Percentiles rank a stretch among this genome's conserved stretches.
These are phyloP conservation scores for Sequoiadendron giganteum DNA, from an alignment of 75 land plant species.

Conservation along the genomic window DNA sequence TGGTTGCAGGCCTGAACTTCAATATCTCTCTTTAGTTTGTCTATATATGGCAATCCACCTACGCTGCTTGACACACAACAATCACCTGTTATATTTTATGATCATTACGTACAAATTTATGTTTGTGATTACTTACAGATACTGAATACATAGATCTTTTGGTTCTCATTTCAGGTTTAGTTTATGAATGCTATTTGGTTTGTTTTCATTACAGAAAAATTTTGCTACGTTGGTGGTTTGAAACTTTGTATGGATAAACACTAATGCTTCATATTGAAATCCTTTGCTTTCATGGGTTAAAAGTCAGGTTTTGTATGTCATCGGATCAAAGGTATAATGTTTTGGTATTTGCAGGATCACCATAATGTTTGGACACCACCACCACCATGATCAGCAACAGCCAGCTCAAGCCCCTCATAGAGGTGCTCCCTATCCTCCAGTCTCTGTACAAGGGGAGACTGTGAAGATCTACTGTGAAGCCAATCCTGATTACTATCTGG, in stretches of 20 bases:
- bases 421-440: neutral
- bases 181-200: too few relatives aligned
- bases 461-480: slow-evolving; percentile 23
- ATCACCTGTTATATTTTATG: too few relatives aligned
- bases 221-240: too few relatives aligned
- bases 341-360: neutral
- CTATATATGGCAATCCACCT: too few relatives aligned
- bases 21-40: too few relatives aligned
- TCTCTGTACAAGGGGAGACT: slow-evolving; percentile 10
- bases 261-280: neutral
- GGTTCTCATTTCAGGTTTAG: too few relatives aligned
- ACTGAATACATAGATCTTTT: too few relatives aligned
- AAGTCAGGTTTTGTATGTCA: neutral
- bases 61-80: too few relatives aligned
- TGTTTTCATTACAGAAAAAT: too few relatives aligned
- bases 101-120: too few relatives aligned
- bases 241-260: neutral
- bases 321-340: neutral
- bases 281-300: neutral
- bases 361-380: neutral
- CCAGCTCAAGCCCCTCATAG: neutral
- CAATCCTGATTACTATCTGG: slow-evolving; percentile 19
- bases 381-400: neutral
- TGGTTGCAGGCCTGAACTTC: too few relatives aligned
- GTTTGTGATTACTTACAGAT: too few relatives aligned